Conservation (phyloP, 768 basidiomycete genomes). For the Tylopilus sp. region DNA sequence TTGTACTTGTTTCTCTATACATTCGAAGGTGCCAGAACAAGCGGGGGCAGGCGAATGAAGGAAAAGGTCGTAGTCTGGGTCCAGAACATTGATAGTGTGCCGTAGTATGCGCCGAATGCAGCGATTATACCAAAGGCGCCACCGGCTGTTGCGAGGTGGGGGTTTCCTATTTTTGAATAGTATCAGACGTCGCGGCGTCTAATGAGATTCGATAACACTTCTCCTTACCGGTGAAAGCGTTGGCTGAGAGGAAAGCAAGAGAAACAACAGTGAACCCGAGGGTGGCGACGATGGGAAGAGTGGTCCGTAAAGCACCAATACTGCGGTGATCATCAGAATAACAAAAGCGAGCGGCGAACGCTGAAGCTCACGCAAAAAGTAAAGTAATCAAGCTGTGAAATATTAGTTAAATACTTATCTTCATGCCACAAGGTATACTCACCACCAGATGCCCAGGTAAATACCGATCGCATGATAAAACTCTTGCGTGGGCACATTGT, state of each 20-base stretch:
- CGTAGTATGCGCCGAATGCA: conserved; percentile 29
- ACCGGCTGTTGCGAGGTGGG: conserved; percentile 26
- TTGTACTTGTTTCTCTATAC: background rate
- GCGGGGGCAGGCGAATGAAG: conserved; percentile 26
- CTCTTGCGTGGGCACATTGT: conserved; percentile 23
- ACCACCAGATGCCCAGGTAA: conserved; percentile 27
- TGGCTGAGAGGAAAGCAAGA: conserved; percentile 23
- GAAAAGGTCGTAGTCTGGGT: conserved; percentile 28
- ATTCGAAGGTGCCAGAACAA: conserved; percentile 17
- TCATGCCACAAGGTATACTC: background rate
- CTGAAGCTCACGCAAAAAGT: conserved; percentile 20
- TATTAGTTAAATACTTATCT: background rate
- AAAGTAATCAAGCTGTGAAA: conserved; percentile 22
- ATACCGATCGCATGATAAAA: conserved; percentile 26
- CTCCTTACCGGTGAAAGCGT: conserved; percentile 26
- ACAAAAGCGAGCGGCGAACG: background rate
- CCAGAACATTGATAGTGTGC: conserved; percentile 25
- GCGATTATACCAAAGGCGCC: conserved; percentile 26
- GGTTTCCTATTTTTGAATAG: conserved; percentile 10
- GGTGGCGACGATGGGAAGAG: conserved; percentile 19
- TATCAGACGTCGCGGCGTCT: background rate
- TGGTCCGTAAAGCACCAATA: conserved; percentile 26
- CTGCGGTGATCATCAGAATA: conserved; percentile 7
- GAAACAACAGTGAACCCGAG: conserved; percentile 22
- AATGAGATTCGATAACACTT: background rate